Evolutionary conservation across 1,284 basidiomycete genomes (phyloP).

Genomic region (Lentinula novae-zelandiae): DNA sequence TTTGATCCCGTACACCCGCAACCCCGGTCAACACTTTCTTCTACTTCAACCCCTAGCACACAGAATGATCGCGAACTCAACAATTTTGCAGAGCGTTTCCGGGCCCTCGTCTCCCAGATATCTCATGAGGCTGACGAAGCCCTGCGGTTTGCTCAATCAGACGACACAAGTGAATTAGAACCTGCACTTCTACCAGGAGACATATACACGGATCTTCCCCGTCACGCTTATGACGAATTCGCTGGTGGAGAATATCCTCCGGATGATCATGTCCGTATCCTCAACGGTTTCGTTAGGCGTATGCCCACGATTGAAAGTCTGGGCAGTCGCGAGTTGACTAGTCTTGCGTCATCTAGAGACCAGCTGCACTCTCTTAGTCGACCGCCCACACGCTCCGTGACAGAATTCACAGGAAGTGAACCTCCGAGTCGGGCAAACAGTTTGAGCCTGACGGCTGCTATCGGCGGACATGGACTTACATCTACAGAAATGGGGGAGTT

Average conservation of each 20-base stretch:
- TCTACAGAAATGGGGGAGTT: background rate
- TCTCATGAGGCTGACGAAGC: conserved; percentile 48
- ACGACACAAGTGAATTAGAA: conserved; percentile 18
- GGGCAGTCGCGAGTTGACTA: background rate
- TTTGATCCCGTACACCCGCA: background rate
- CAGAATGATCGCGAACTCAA: conserved; percentile 31
- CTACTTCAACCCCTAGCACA: background rate
- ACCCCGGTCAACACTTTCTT: background rate
- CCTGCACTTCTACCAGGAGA: background rate
- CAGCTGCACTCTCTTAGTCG: conserved; percentile 9
- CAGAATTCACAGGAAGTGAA: conserved; percentile 16
- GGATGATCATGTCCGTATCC: conserved; percentile 41
- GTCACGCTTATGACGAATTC: conserved; percentile 37
- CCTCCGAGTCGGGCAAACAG: conserved; percentile 20
- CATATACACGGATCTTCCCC: conserved; percentile 21
- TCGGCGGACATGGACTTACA: background rate
- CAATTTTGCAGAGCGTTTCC: conserved; percentile 47
- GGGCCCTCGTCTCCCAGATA: conserved; percentile 44
- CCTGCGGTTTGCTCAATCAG: conserved; percentile 31
- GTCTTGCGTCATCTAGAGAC: background rate
- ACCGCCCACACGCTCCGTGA: conserved; percentile 14
- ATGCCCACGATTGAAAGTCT: conserved; percentile 71
- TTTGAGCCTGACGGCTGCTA: conserved; percentile 10
- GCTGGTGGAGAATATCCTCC: conserved; percentile 28
- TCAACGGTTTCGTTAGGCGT: conserved; percentile 59